These are phyloP conservation scores for Exophiala sp. DNA, from an alignment of 2,329 filamentous ascomycete species.

Conservation along the genomic window DNA sequence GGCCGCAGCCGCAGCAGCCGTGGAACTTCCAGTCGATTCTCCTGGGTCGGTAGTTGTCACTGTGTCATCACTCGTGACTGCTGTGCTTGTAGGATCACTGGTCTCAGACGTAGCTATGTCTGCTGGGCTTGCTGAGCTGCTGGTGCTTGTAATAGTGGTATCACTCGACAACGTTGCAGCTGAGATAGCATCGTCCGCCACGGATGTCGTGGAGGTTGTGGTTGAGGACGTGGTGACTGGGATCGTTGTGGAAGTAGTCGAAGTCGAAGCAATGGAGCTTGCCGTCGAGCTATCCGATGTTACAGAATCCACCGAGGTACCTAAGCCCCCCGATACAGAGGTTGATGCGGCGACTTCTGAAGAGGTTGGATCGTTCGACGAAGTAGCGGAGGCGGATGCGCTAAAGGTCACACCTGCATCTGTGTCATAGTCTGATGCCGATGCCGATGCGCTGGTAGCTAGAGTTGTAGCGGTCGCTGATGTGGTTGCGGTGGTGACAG, in stretches of 20 bases:
- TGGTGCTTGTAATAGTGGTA: not conserved
- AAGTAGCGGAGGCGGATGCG: not conserved
- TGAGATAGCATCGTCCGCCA: no score
- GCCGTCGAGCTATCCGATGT: not conserved
- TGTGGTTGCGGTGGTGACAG: not conserved
- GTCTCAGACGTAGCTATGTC: not conserved
- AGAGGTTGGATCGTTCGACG: not conserved
- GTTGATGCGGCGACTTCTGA: not conserved
- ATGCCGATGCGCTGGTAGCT: not conserved
- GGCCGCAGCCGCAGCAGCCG: not conserved
- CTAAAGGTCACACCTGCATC: not conserved
- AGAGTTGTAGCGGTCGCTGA: not conserved
- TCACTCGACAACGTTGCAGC: not conserved
- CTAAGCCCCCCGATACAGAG: not conserved
- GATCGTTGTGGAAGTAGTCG: not conserved
- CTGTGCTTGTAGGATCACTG: not conserved
- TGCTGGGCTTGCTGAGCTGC: not conserved
- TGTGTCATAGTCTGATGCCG: not conserved
- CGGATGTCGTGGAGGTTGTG: not conserved
- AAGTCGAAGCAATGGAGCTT: not conserved
- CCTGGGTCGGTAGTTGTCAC: constrained; percentile 8
- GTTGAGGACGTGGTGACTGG: not conserved
- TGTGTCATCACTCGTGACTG: not conserved
- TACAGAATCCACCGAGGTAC: not conserved
- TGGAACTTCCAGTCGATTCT: not conserved